phyloP scores from a whole-genome alignment of 768 basidiomycete species.

The Lentinus brumalis region DNA sequence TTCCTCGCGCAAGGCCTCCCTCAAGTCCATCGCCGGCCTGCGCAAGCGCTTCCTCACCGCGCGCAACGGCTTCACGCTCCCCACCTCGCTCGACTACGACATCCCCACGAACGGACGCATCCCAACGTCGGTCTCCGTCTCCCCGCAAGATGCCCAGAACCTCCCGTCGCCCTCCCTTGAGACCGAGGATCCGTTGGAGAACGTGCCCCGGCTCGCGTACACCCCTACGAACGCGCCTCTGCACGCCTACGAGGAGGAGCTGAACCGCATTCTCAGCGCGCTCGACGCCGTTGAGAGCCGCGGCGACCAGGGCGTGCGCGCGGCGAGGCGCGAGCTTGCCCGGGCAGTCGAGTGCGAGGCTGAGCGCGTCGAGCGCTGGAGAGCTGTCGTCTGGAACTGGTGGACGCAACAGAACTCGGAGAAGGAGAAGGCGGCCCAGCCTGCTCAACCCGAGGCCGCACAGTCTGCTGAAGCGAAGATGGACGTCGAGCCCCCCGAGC shows the following conservation, averaged over 20 bases:
- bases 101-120: constrained; percentile 1
- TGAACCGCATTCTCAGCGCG: constrained; percentile 62
- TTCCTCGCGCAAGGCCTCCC: constrained; percentile 33
- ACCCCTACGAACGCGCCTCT: constrained; percentile 60
- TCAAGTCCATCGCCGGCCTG: constrained; percentile 42
- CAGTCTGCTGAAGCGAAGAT: neutral
- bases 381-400: constrained; percentile 25
- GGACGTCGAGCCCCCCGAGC: neutral
- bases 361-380: constrained; percentile 45
- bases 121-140: constrained; percentile 27
- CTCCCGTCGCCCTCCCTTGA: constrained; percentile 1
- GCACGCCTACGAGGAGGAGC: constrained; percentile 61
- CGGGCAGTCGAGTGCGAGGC: constrained; percentile 63
- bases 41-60: constrained; percentile 46
- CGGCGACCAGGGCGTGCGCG: constrained; percentile 56
- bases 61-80: constrained; percentile 45
- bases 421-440: neutral
- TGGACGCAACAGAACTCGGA: constrained; percentile 10
- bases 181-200: constrained; percentile 5
- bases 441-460: neutral
- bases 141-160: constrained; percentile 26
- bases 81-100: constrained; percentile 50
- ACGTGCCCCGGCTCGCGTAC: constrained; percentile 54
- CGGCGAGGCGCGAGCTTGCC: constrained; percentile 53
- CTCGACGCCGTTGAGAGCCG: constrained; percentile 71